Evolutionary conservation across 2,329 filamentous ascomycete genomes (phyloP).

Genomic region (Beauveria australis): DNA sequence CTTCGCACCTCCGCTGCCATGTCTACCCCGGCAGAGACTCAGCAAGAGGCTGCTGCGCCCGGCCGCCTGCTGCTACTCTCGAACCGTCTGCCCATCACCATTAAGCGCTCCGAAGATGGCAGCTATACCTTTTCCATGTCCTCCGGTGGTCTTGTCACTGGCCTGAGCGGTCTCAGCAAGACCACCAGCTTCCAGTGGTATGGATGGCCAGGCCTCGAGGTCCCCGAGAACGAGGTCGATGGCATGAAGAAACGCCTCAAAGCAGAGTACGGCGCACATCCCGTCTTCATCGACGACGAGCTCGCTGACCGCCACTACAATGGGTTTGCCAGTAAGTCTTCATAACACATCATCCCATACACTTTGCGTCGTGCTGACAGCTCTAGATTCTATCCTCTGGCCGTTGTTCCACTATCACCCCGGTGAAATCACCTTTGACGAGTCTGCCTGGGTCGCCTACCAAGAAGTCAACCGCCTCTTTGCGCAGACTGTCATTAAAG

Average conservation of each 20-base stretch:
- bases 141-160: constrained; percentile 89
- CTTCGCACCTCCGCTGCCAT: constrained; percentile 19
- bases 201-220: constrained; percentile 90
- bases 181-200: constrained; percentile 97
- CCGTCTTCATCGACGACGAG: constrained; percentile 89
- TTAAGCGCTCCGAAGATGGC: constrained; percentile 87
- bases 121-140: constrained; percentile 94
- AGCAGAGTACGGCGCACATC: constrained; percentile 81
- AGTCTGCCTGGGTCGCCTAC: constrained; percentile 89
- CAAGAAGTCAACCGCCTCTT: constrained; percentile 88
- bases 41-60: constrained; percentile 22
- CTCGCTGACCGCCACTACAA: constrained; percentile 95
- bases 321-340: constrained; percentile 77
- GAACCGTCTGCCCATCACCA: constrained; percentile 92
- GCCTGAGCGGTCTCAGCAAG: constrained; percentile 84
- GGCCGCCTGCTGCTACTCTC: constrained; percentile 74
- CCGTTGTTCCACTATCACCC: constrained; percentile 98
- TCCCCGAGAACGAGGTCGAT: constrained; percentile 73
- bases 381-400: constrained; percentile 87
- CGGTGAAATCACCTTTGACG: constrained; percentile 96
- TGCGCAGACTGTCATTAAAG: constrained; percentile 75
- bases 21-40: constrained; percentile 28
- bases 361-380: neutral
- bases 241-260: constrained; percentile 70
- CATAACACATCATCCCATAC: too few species aligned